phyloP scores from a whole-genome alignment of 1,284 basidiomycete genomes.

The Ganoderma boninense region DNA sequence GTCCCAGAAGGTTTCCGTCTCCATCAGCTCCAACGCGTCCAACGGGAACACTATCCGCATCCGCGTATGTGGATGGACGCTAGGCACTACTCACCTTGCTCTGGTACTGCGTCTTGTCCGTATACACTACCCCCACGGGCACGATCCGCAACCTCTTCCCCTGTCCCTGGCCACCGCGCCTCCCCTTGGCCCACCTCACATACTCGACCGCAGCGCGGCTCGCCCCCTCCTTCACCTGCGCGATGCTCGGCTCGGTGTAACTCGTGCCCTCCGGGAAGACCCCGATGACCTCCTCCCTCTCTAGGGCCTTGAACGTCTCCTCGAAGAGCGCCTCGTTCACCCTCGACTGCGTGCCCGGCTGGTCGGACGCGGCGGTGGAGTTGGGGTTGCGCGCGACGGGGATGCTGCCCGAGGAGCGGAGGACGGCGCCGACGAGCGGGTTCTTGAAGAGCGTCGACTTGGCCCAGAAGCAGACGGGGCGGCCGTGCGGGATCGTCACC shows the following conservation, averaged over 20 bases:
- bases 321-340: constrained; percentile 81
- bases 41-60: neutral
- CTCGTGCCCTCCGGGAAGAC: constrained; percentile 95
- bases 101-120: constrained; percentile 92
- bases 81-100: constrained; percentile 65
- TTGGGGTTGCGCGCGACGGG: constrained; percentile 92
- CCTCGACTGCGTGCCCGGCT: constrained; percentile 71
- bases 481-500: constrained; percentile 76
- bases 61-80: neutral
- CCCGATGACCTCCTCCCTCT: constrained; percentile 85
- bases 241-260: constrained; percentile 89
- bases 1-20: constrained; percentile 2
- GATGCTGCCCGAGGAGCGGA: constrained; percentile 91
- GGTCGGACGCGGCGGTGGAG: constrained; percentile 40
- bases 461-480: constrained; percentile 94
- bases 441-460: constrained; percentile 87
- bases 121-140: constrained; percentile 91
- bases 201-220: constrained; percentile 95
- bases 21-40: neutral
- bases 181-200: constrained; percentile 71
- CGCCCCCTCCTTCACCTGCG: constrained; percentile 95
- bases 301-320: constrained; percentile 88
- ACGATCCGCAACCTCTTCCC: constrained; percentile 55
- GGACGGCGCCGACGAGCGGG: constrained; percentile 74
- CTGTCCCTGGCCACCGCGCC: constrained; percentile 47